Percentiles rank a stretch among this genome's conserved stretches.
Evolutionary conservation across 805 yeast genomes (phyloP).

Genomic region (Candida michaelii): DNA sequence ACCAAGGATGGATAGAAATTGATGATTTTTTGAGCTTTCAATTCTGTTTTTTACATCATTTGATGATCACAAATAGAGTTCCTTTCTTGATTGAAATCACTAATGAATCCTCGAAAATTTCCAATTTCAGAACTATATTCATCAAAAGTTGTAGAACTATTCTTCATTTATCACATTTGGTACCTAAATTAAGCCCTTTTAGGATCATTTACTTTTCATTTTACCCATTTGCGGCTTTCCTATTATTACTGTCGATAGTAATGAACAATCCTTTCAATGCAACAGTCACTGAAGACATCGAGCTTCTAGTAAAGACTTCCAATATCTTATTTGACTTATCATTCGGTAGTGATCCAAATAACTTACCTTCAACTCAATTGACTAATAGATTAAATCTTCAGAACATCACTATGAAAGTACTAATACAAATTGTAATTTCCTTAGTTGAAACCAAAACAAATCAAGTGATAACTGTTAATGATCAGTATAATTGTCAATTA

Average conservation of each 20-base stretch:
- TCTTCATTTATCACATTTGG: conserved; percentile 21
- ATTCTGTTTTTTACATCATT: conserved; percentile 25
- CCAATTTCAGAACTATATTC: conserved; percentile 22
- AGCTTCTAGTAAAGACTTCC: conserved; percentile 20
- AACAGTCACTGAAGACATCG: conserved; percentile 22
- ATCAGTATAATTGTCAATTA: conserved; percentile 6
- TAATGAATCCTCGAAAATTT: conserved; percentile 16
- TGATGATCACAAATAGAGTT: conserved; percentile 29
- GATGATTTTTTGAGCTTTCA: conserved; percentile 16
- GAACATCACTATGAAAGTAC: conserved; percentile 13
- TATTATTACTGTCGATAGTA: conserved; percentile 24
- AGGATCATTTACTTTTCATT: conserved; percentile 20
- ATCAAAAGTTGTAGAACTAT: conserved; percentile 32
- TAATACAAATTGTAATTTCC: conserved; percentile 9
- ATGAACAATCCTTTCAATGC: conserved; percentile 21
- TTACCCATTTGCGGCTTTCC: conserved; percentile 28
- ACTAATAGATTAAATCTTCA: conserved; percentile 1
- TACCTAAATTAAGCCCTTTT: conserved; percentile 16
- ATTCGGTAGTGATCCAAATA: conserved; percentile 1
- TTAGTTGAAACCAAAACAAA: conserved; percentile 9
- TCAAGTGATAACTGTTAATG: background rate
- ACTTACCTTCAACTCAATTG: background rate
- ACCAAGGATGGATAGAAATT: conserved; percentile 1
- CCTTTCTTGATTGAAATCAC: conserved; percentile 24
- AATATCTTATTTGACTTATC: conserved; percentile 11